A percentile compares a stretch with the other conserved stretches of the same genome.
Evolutionary conservation across 345 rosid genomes (phyloP).

Genomic region (Eucalyptus pumila): DNA sequence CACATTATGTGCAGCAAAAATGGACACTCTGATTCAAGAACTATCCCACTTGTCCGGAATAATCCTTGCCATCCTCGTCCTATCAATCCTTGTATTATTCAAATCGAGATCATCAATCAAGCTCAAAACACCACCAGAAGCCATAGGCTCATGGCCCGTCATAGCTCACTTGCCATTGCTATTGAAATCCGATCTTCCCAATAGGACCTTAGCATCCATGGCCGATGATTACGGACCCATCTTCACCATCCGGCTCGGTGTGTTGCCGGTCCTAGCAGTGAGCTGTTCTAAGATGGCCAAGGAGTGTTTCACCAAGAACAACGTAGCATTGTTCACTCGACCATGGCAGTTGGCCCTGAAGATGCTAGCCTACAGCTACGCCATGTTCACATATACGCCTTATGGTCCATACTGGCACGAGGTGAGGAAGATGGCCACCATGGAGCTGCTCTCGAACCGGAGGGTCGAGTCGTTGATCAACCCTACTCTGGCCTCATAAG

Average conservation of each 20-base stretch:
- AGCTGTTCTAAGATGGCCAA: not conserved
- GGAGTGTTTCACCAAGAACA: conserved; percentile 15
- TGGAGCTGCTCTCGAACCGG: conserved; percentile 8
- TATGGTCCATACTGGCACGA: conserved; percentile 17
- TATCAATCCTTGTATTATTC: not conserved
- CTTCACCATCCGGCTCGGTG: conserved; percentile 18
- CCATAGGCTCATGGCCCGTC: conserved; percentile 5
- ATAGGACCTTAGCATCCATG: conserved; percentile 11
- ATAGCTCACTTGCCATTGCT: conserved; percentile 23
- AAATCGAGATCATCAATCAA: not conserved
- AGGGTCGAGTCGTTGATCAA: not conserved
- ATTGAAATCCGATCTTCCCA: not conserved
- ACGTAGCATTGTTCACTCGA: conserved; percentile 4
- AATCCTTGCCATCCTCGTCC: not conserved
- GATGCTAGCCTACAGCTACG: conserved; percentile 6
- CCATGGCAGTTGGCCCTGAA: not conserved
- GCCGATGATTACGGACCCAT: conserved; percentile 26
- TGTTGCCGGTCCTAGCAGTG: conserved; percentile 11
- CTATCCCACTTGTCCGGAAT: not conserved
- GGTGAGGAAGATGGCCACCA: conserved; percentile 9
- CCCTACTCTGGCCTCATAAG: not conserved
- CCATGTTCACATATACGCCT: not conserved
- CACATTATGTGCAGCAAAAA: not conserved
- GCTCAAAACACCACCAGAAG: not conserved
- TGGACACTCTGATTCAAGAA: not conserved